Percentiles rank a stretch among this genome's conserved stretches.
These are phyloP conservation scores for Aureobasidium sp. DNA, from an alignment of 2,329 filamentous ascomycete species.

Conservation along the genomic window DNA sequence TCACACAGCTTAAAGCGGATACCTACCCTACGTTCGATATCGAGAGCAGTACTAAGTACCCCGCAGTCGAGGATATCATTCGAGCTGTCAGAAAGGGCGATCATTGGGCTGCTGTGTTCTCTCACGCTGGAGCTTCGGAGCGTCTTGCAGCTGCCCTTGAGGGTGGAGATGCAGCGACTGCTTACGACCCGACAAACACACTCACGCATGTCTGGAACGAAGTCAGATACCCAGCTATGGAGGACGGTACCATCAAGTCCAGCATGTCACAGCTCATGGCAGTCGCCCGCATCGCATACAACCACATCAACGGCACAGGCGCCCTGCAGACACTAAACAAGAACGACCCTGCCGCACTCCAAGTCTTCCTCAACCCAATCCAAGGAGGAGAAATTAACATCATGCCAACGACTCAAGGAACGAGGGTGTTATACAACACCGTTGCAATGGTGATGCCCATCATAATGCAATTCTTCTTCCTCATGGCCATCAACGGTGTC, in stretches of 20 bases:
- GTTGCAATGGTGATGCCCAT: constrained; percentile 50
- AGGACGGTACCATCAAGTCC: constrained; percentile 38
- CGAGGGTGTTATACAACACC: constrained; percentile 51
- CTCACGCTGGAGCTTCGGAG: constrained; percentile 40
- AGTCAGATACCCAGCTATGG: constrained; percentile 46
- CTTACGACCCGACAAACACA: constrained; percentile 41
- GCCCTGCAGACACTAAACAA: constrained; percentile 28
- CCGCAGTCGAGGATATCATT: constrained; percentile 26
- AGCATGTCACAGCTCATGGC: constrained; percentile 39
- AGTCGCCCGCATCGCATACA: constrained; percentile 40
- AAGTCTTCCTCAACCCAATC: constrained; percentile 45
- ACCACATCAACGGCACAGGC: constrained; percentile 36
- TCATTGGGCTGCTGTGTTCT: constrained; percentile 36
- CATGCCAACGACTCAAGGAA: constrained; percentile 46
- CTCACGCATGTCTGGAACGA: constrained; percentile 52
- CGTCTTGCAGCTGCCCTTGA: constrained; percentile 41
- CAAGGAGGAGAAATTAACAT: constrained; percentile 40
- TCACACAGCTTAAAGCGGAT: constrained; percentile 1
- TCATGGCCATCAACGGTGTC: constrained; percentile 52
- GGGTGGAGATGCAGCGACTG: constrained; percentile 34
- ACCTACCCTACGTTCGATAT: constrained; percentile 12
- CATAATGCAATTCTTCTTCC: constrained; percentile 55
- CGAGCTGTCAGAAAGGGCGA: constrained; percentile 30
- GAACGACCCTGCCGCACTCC: constrained; percentile 36
- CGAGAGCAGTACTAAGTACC: constrained; percentile 6